Conservation (phyloP, 352 stramenopile species). For the Globisporangium sylvaticum region DNA sequence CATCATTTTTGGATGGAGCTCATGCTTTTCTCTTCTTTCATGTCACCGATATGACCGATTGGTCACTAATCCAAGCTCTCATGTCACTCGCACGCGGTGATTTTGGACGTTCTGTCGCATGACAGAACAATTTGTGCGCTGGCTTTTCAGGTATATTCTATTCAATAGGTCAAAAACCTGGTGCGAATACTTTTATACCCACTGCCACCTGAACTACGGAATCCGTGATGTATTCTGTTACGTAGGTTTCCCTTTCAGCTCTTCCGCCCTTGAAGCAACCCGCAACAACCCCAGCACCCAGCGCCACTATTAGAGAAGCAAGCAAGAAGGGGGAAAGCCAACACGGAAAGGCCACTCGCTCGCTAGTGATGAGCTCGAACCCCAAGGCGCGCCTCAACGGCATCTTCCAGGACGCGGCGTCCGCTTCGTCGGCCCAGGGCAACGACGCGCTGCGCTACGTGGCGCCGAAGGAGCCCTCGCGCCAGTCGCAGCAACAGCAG, state of each 20-base stretch:
- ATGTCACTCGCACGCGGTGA: not conserved
- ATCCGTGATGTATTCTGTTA: not conserved
- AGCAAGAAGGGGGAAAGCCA: not conserved
- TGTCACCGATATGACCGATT: no score
- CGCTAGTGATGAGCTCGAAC: constrained; percentile 25
- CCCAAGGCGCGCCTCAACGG: constrained; percentile 47
- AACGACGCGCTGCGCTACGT: constrained; percentile 74
- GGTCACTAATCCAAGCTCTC: not conserved
- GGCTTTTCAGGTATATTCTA: not conserved
- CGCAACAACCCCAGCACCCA: not conserved
- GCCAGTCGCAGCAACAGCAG: constrained; percentile 17
- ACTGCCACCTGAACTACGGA: not conserved
- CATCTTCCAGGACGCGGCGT: constrained; percentile 45
- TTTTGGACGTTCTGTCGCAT: not conserved
- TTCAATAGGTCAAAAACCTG: not conserved
- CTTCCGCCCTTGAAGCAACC: constrained; percentile 1
- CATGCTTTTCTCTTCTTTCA: no score
- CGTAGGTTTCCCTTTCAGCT: not conserved
- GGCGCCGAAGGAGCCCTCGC: constrained; percentile 57
- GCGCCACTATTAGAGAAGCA: not conserved
- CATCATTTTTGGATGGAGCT: no score
- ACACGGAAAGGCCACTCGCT: not conserved
- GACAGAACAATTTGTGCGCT: not conserved
- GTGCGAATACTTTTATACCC: not conserved
- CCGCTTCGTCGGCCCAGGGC: constrained; percentile 20